These are phyloP conservation scores for Pochonia chlamydosporia DNA, from an alignment of 2,329 filamentous ascomycete genomes.

Conservation along the genomic window DNA sequence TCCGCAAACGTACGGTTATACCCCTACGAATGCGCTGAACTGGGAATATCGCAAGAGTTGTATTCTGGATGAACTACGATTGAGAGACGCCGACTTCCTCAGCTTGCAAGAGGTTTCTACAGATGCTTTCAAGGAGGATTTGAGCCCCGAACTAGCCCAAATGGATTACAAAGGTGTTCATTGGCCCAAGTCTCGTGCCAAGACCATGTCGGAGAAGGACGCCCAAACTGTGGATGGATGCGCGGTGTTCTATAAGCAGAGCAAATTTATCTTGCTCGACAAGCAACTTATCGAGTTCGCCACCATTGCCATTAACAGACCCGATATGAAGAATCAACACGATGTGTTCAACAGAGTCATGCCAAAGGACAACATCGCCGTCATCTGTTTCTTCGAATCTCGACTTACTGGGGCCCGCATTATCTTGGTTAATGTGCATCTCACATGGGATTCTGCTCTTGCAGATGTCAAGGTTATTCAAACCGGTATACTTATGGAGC, in stretches of 20 bases:
- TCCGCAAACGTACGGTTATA: conserved; percentile 80
- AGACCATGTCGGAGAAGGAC: conserved; percentile 87
- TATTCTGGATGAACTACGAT: conserved; percentile 76
- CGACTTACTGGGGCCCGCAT: conserved; percentile 81
- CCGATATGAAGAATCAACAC: conserved; percentile 94
- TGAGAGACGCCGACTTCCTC: conserved; percentile 79
- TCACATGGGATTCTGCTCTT: conserved; percentile 88
- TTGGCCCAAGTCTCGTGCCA: conserved; percentile 83
- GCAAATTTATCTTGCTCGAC: conserved; percentile 89
- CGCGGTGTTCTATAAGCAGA: conserved; percentile 92
- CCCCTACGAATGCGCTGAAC: conserved; percentile 69
- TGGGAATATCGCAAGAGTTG: conserved; percentile 84
- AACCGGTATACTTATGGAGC: conserved; percentile 90
- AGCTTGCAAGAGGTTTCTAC: conserved; percentile 92
- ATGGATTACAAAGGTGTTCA: conserved; percentile 91
- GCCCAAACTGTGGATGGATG: conserved; percentile 90
- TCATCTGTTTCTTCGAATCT: conserved; percentile 90
- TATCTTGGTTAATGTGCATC: conserved; percentile 89
- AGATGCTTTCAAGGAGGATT: conserved; percentile 86
- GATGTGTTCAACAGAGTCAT: conserved; percentile 98
- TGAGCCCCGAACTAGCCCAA: conserved; percentile 78
- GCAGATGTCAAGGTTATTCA: conserved; percentile 96
- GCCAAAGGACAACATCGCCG: conserved; percentile 95
- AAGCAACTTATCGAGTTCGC: conserved; percentile 93
- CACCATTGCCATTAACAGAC: conserved; percentile 84